Percentiles rank a stretch among this genome's conserved stretches.
Conservation (phyloP, 176 grass and related monocot genomes). For the Aegilops tauschii region DNA sequence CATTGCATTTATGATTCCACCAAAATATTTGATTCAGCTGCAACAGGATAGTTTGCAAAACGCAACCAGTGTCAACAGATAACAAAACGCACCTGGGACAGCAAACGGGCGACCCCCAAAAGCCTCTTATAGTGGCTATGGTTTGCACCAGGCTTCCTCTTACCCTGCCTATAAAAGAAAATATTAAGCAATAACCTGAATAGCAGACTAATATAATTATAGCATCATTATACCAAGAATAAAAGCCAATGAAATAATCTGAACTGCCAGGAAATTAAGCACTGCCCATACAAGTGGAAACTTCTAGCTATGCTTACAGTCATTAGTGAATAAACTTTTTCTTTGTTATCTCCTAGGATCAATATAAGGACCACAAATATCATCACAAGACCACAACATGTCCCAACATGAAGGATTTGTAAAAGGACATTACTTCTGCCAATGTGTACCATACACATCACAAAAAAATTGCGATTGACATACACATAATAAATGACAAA, state of each 20-base stretch:
- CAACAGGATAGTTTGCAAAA: neutral
- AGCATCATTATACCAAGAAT: neutral
- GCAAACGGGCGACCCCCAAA: slow-evolving; percentile 70
- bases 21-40: neutral
- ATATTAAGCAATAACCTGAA: neutral
- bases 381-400: neutral
- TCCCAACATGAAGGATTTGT: neutral
- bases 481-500: neutral
- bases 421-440: neutral
- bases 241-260: neutral
- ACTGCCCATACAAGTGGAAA: neutral
- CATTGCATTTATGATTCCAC: neutral
- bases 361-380: neutral
- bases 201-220: neutral
- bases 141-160: slow-evolving; percentile 50
- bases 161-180: slow-evolving; percentile 43
- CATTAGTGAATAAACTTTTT: neutral
- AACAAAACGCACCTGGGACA: slow-evolving; percentile 60
- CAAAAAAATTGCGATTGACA: neutral
- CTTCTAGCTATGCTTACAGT: neutral
- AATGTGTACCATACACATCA: neutral
- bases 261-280: neutral
- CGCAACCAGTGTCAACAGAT: neutral
- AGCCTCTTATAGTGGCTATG: slow-evolving; percentile 64
- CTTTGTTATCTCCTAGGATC: neutral